These are phyloP conservation scores for Haplosporangium sp. DNA, from an alignment of 371 early-diverging fungal species.

Conservation along the genomic window DNA sequence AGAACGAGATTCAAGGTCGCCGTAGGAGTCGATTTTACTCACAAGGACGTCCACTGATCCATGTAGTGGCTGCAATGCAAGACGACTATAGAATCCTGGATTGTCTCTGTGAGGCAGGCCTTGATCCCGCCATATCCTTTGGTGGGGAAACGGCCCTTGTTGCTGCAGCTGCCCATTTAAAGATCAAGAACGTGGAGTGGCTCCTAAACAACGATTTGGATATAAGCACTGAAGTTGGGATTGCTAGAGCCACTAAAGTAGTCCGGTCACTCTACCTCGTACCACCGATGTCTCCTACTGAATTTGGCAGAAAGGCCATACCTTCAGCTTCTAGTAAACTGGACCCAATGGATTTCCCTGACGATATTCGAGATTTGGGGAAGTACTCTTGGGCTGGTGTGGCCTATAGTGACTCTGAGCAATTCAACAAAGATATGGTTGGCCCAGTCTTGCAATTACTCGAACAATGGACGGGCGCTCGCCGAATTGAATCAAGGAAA, in stretches of 20 bases:
- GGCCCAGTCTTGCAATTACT: slow-evolving; percentile 41
- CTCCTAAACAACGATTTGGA: slow-evolving; percentile 52
- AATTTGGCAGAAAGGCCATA: background rate
- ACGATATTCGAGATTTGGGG: slow-evolving; percentile 34
- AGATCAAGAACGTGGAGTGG: slow-evolving; percentile 53
- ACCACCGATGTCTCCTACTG: background rate
- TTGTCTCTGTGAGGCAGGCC: slow-evolving; percentile 46
- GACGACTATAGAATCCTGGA: slow-evolving; percentile 52
- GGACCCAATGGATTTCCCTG: slow-evolving; percentile 12
- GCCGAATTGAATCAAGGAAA: slow-evolving; percentile 16
- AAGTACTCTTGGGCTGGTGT: slow-evolving; percentile 50
- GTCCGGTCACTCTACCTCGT: slow-evolving; percentile 27
- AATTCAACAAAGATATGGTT: slow-evolving; percentile 34
- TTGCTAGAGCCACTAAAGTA: slow-evolving; percentile 31
- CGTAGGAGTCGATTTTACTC: slow-evolving; percentile 14
- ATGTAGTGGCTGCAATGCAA: slow-evolving; percentile 56
- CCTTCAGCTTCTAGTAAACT: background rate
- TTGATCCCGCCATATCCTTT: slow-evolving; percentile 44
- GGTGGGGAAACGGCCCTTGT: slow-evolving; percentile 43
- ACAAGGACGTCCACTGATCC: slow-evolving; percentile 41
- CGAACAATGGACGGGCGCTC: slow-evolving; percentile 36
- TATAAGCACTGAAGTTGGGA: slow-evolving; percentile 24
- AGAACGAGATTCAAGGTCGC: background rate
- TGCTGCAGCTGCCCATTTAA: slow-evolving; percentile 42
- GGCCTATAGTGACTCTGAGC: slow-evolving; percentile 17